These are phyloP conservation scores for Arabis alpina DNA, from an alignment of 345 rosid genomes.

Conservation along the genomic window DNA sequence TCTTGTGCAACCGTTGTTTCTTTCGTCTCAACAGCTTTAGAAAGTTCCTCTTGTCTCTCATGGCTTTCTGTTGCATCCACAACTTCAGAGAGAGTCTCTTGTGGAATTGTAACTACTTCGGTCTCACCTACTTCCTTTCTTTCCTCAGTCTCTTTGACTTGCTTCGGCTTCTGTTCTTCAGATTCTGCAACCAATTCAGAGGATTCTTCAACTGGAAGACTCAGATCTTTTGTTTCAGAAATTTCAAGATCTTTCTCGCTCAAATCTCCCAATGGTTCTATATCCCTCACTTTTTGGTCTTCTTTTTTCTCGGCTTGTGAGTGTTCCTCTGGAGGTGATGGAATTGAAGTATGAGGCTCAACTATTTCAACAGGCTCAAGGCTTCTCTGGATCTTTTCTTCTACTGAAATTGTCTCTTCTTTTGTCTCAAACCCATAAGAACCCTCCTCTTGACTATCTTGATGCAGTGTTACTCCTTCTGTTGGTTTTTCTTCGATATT, in stretches of 20 bases:
- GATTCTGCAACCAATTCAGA: not conserved
- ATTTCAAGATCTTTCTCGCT: not conserved
- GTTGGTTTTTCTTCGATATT: constrained; percentile 10
- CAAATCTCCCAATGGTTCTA: constrained; percentile 8
- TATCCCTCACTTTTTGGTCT: not conserved
- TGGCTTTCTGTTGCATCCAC: not conserved
- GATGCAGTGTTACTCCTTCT: constrained; percentile 20
- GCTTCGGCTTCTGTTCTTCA: constrained; percentile 5
- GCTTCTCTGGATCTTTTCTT: constrained; percentile 14
- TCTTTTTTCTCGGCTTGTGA: constrained; percentile 13
- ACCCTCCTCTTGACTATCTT: constrained; percentile 26
- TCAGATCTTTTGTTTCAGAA: constrained; percentile 14
- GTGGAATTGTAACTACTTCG: not conserved
- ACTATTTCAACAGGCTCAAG: constrained; percentile 1
- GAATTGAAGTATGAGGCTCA: constrained; percentile 28
- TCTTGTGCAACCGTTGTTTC: constrained; percentile 4
- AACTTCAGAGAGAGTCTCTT: constrained; percentile 15
- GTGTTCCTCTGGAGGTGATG: constrained; percentile 10
- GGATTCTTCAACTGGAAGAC: constrained; percentile 12
- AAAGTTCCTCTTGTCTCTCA: not conserved
- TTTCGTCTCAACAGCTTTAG: not conserved
- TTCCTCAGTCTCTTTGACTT: not conserved
- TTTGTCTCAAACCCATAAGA: constrained; percentile 3
- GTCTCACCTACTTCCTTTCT: not conserved
- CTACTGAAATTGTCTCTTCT: constrained; percentile 28